phyloP scores from a whole-genome alignment of 306 rosid species.

The Castanopsis chinensis region DNA sequence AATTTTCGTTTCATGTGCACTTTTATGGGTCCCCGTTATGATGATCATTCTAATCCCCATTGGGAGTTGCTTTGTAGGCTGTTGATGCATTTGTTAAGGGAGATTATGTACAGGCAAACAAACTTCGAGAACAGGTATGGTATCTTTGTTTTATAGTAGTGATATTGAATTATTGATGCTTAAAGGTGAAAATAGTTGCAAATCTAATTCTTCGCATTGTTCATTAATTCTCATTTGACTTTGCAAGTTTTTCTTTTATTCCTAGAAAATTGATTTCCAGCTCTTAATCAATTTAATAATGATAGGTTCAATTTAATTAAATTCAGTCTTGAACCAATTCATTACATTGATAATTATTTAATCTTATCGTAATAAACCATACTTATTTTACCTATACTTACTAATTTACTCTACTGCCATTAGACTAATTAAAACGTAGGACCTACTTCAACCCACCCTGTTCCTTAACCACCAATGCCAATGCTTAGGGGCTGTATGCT shows the following conservation, averaged over 20 bases:
- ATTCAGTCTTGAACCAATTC: background rate
- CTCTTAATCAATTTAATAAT: background rate
- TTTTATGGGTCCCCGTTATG: background rate
- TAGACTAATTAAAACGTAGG: too few species aligned
- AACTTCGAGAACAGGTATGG: slow-evolving; percentile 27
- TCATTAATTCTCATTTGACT: background rate
- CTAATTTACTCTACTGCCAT: too few species aligned
- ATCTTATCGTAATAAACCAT: too few species aligned
- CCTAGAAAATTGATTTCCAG: background rate
- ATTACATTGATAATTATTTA: background rate
- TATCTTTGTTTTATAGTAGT: background rate
- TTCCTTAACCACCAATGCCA: too few species aligned
- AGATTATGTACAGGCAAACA: slow-evolving; percentile 30
- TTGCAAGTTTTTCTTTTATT: background rate
- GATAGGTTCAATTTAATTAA: background rate
- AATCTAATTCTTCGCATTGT: background rate
- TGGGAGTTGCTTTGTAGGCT: slow-evolving; percentile 28
- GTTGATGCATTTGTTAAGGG: slow-evolving; percentile 32
- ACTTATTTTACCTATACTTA: too few species aligned
- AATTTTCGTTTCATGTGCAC: background rate
- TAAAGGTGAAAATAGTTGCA: background rate
- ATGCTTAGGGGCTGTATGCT: background rate
- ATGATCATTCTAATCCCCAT: background rate
- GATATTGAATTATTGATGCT: background rate
- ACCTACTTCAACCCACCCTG: too few species aligned